Percentiles rank a stretch among this genome's conserved stretches.
Evolutionary conservation across 441 rosid species (phyloP).

Genomic region (Manihot esculenta): DNA sequence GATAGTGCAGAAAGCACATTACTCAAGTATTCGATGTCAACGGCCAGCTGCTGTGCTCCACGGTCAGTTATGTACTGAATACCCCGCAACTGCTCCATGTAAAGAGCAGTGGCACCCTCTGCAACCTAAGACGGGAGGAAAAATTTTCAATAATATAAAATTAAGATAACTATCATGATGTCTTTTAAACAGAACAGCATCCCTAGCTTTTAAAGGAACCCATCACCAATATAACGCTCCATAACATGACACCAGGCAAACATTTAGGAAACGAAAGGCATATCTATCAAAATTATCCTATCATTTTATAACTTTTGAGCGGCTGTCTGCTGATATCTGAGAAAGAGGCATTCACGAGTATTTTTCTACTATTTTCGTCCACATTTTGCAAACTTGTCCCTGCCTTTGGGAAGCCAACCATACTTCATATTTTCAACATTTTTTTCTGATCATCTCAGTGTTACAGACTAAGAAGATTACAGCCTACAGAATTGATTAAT

Average conservation of each 20-base stretch:
- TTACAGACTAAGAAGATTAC: background rate
- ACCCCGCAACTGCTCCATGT: slow-evolving; percentile 94
- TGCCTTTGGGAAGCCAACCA: background rate
- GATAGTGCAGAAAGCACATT: slow-evolving; percentile 94
- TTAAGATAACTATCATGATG: background rate
- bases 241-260: background rate
- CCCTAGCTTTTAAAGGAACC: background rate
- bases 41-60: slow-evolving; percentile 88
- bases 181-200: background rate
- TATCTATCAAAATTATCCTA: background rate
- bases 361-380: background rate
- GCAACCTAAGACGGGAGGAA: slow-evolving; percentile 52
- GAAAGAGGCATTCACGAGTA: background rate
- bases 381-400: background rate
- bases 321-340: background rate
- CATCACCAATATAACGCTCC: background rate
- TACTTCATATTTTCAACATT: background rate
- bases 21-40: slow-evolving; percentile 90
- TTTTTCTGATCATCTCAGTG: background rate
- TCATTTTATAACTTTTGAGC: background rate
- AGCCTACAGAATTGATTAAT: too few relatives aligned
- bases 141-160: background rate
- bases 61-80: slow-evolving; percentile 82
- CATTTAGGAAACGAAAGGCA: background rate
- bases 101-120: slow-evolving; percentile 91